These are phyloP conservation scores for Fragaria ananassa DNA, from an alignment of 306 rosid genomes.

Conservation along the genomic window DNA sequence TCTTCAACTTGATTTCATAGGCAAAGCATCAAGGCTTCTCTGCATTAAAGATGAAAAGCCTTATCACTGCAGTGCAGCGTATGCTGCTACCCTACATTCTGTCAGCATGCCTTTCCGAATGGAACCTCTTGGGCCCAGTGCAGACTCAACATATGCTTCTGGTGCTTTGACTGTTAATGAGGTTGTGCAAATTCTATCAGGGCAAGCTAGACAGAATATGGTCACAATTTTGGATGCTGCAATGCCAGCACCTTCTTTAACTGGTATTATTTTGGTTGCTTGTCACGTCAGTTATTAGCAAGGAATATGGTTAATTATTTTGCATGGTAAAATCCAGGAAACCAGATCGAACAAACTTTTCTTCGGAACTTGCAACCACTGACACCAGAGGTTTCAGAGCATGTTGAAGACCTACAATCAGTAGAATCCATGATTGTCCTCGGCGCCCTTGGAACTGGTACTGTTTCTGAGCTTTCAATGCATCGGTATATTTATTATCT, in stretches of 20 bases:
- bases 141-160: slow-evolving; percentile 47
- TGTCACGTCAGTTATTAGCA: slow-evolving; percentile 9
- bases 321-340: slow-evolving; percentile 47
- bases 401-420: slow-evolving; percentile 53
- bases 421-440: slow-evolving; percentile 63
- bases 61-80: slow-evolving; percentile 80
- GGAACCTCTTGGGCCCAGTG: slow-evolving; percentile 60
- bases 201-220: slow-evolving; percentile 73
- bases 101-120: slow-evolving; percentile 79
- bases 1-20: slow-evolving; percentile 38
- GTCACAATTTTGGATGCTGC: slow-evolving; percentile 77
- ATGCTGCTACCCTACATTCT: slow-evolving; percentile 78
- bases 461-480: slow-evolving; percentile 4
- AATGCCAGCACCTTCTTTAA: slow-evolving; percentile 77
- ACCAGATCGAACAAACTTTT: slow-evolving; percentile 37
- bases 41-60: slow-evolving; percentile 56
- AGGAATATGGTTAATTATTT: slow-evolving; percentile 31
- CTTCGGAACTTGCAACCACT: slow-evolving; percentile 53
- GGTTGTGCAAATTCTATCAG: slow-evolving; percentile 62
- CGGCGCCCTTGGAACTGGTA: slow-evolving; percentile 77
- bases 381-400: slow-evolving; percentile 66
- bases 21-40: slow-evolving; percentile 64
- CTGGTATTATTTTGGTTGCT: slow-evolving; percentile 42
- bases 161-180: slow-evolving; percentile 72
- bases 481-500: neutral